Base-by-base conservation (phyloP, 768 basidiomycete genomes). In the Psilocybe cubensis region DNA sequence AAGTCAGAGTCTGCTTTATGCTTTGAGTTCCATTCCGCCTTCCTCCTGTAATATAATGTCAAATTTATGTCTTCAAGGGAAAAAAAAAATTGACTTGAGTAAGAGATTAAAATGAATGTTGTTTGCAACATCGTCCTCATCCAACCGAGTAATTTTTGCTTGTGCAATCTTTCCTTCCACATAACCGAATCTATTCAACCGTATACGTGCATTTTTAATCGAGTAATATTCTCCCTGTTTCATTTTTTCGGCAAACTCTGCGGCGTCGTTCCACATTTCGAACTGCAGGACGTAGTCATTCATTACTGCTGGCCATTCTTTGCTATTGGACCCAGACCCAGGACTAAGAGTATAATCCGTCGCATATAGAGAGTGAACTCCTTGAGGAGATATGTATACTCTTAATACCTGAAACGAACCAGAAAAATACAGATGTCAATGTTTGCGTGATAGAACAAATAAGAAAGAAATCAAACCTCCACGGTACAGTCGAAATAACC, bases 401-500 rank as follows among this genome's bases (percentile, higher is more conserved):
- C 79, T 68, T 9, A 88, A 56, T 18, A 89, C 74, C 88, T 89
- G 20, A 8, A 3, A 54, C 10, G 31, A 24, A 33, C 4, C 14
- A 14, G 35, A 38, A 14, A 38, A 38, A 38, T 4, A 38, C 12
- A 57, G 14, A 25, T 38, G 12, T 27, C 9, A 43, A n/a, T 20
- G 14, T 4, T 31, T 17, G 38, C 4, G 38, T n/a, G 12, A 21
- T 47, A 33, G 51, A 27, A 41, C 41, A 52, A 23, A 17, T 48
- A 31, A 33, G 25, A 6, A 47, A 20, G 25, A 49, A 20, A 24
- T 27, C 23, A 62, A 59, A 87, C 87, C 76, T 88, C 83, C 14
- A 85, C 75, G 0, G 83, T 86, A 46, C 86, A 87, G 53, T 88
- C 77, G 66, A 88, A 87, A 66, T 79, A 88, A 1, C 83, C 82